Evolutionary conservation across 257 asterid species (phyloP), one percentile per base, ranked within the genome.

Genomic region (Nicotiana sylvestris): DNA sequence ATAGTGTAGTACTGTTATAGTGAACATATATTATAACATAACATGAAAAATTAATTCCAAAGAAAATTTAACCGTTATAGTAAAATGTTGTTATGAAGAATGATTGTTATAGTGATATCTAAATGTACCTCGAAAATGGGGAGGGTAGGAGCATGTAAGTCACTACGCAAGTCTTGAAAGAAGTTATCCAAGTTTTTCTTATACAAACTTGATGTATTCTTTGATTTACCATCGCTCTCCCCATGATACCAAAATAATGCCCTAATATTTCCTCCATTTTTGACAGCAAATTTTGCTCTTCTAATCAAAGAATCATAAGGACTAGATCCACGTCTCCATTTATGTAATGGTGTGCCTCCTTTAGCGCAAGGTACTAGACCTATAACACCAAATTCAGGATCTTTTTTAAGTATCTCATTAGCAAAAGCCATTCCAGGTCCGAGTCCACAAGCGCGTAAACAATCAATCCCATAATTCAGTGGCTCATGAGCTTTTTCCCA

Each of bases 351-450:
- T 0, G 81, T 84, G n/a, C 88, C 92, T 4, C 89, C 90, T 4
- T 81, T 66, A 62, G 92, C 90, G 81, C 90, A 85, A 62, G 92
- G 91, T 18, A 90, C 89, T 80, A 90, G 79, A 27, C 87, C 83
- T 6, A 88, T 82, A 2, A 35, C 57, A 17, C 84, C 88, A 67
- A 85, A 49, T 9, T 21, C 57, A 2, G 86, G 68, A 6, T 39
- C 84, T 39, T 16, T 78, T 16, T 57, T 49, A 51, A 86, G 30
- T 0, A 88, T 25, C 3, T 80, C 18, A 58, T 87, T 86, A 2
- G 90, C 89, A 81, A 90, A 90, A 9, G 85, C 83, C 85, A 87
- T 86, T 51, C 91, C 93, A 18, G 88, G 90, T 11, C 93, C 91
- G 11, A 90, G 60, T 16, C 91, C 91, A 79, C 85, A 81, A 0